Base-by-base conservation (phyloP, 805 yeast genomes). In the Saccharomycopsis sp. region DNA sequence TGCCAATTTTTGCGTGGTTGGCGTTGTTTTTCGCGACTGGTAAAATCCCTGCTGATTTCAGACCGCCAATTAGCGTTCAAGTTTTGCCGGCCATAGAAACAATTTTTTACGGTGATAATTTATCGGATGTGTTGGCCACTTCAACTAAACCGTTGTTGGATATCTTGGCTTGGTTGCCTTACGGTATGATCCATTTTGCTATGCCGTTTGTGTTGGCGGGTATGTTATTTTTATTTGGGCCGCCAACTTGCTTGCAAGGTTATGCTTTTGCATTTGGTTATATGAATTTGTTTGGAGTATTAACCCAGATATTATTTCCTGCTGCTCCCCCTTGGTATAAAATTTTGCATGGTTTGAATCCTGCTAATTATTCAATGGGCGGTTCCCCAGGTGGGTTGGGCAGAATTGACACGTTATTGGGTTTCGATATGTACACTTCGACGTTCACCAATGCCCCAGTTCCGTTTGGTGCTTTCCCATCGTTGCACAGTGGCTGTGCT, bases 281-380 rank as follows among this genome's bases (percentile, higher is more conserved):
- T 67, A 84, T 88, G 90, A 93, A 90, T 63, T 63, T 89, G 52
- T 61, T 78, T 41, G 97, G 97, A 36, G 97, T 90, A 26, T 57
- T 83, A 28, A 75, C 77, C 45, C 97, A 93, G 65, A 72, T 87
- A 53, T 51, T 80, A 4, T 87, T 86, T 60, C 96, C 98, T 4
- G 85, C 93, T 40, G 97, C 97, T 43, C 95, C 98, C 11, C 98
- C 98, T 16, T 90, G 98, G 98, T 90, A 90, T 61, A 84, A 85
- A 56, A 77, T 77, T 48, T 62, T 81, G 40, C 81, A 90, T 59
- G 96, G 96, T 1, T 71, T 89, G 48, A 81, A 77, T 44, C 93
- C 96, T 24, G 97, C 97, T 2, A 78, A 87, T 63, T 90, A 90
- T 63, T 68, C 81, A 43, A 88, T 90, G 95, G 70, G 71, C 39